Percentiles rank a stretch among this genome's conserved stretches.
Conservation (phyloP, 2,329 filamentous ascomycete genomes). For the Polytolypa hystricis region DNA sequence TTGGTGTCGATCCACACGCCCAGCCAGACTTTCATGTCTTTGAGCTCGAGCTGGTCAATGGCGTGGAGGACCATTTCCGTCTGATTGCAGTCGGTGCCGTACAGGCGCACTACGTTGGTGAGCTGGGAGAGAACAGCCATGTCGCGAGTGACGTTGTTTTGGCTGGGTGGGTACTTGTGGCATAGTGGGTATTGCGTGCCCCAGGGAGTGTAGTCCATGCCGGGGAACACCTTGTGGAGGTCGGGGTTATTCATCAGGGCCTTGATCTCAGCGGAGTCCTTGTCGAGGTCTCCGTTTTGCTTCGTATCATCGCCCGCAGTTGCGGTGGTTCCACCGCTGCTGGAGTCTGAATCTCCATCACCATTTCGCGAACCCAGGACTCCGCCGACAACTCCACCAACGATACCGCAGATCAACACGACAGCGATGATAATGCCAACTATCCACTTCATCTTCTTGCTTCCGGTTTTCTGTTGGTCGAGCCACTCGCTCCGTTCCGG, state of each 20-base stretch:
- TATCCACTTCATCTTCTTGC: constrained; percentile 58
- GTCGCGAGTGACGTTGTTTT: constrained; percentile 91
- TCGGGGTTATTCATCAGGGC: constrained; percentile 66
- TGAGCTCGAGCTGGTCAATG: constrained; percentile 60
- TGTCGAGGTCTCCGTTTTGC: constrained; percentile 58
- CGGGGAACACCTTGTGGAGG: constrained; percentile 87
- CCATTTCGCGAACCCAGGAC: constrained; percentile 47
- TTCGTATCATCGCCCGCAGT: constrained; percentile 50
- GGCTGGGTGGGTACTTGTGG: constrained; percentile 62
- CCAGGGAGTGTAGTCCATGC: constrained; percentile 88
- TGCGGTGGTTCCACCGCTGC: constrained; percentile 27
- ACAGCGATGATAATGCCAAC: constrained; percentile 54
- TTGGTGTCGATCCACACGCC: constrained; percentile 89
- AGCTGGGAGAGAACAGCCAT: constrained; percentile 81
- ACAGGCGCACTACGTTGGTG: constrained; percentile 76
- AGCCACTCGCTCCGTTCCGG: constrained; percentile 58
- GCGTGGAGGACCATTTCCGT: constrained; percentile 86
- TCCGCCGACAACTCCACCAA: constrained; percentile 63
- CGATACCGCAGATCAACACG: constrained; percentile 58
- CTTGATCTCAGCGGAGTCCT: constrained; percentile 70
- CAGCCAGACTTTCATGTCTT: constrained; percentile 78
- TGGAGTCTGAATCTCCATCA: constrained; percentile 8
- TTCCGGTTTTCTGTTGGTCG: constrained; percentile 47
- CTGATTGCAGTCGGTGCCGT: constrained; percentile 96
- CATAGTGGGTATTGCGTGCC: constrained; percentile 86